Base-by-base conservation (phyloP, 257 asterid species). In the Solanum peruvianum region DNA sequence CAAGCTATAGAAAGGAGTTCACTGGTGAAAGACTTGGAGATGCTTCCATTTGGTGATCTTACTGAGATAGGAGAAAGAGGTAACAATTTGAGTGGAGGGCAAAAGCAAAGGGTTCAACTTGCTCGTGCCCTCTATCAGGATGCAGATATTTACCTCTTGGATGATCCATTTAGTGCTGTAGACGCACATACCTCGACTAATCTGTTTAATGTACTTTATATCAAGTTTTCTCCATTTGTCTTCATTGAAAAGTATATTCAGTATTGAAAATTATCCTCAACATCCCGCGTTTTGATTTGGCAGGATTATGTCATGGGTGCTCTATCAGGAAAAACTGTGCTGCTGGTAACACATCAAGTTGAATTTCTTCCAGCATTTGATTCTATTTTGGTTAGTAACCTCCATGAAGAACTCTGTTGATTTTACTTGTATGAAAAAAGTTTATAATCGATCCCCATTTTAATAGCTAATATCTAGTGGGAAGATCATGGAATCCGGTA, bases 61-160 rank as follows among this genome's bases (percentile, higher is more conserved):
- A 96, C 99, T 23, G 98, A 94, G 90, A 96, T 96, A 39, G 99
- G 99, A 10, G 99, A 96, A 92, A 92, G 98, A 89, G 99, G 99
- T 72, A 96, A 94, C 78, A 96, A 96, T 90, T 98, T 95, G 37
- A 96, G 99, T 76, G 98, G 99, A 47, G 99, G 98, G 25, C 98
- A 96, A 87, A 96, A 96, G 29, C 81, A 72, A 35, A 35, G 81
- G 4, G 29, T 72, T 88, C 99, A 96, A 86, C 98, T 96, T 35
- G 99, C 99, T 25, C 97, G 98, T 42, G 99, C 99, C 77, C 94
- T 96, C 9, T 96, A 96, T 87, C 94, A 94, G 90, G 87, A 95
- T 86, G 97, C 99, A 42, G 98, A 95, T 85, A 93, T 96, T 35
- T 96, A 96, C 90, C 95, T 96, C 83, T 88, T 96, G 88, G 98